These are phyloP conservation scores for Sclerotinia subarctica DNA, from an alignment of 2,329 filamentous ascomycete species.

Conservation along the genomic window DNA sequence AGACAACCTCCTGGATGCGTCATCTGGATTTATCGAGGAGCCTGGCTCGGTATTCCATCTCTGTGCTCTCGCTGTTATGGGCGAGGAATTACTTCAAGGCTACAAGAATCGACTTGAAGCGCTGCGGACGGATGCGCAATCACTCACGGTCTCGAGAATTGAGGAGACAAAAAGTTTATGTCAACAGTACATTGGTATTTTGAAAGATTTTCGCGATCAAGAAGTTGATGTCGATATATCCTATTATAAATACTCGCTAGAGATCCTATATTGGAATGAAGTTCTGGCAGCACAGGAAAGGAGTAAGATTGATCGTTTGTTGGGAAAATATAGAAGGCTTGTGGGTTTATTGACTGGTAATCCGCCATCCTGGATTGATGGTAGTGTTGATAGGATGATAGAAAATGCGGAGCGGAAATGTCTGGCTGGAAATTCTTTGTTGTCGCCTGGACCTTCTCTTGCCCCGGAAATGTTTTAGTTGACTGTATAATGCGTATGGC, in stretches of 20 bases:
- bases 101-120: conserved; percentile 16
- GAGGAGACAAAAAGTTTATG: conserved; percentile 13
- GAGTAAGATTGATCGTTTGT: conserved; percentile 1
- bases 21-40: conserved; percentile 18
- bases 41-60: conserved; percentile 26
- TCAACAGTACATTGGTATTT: conserved; percentile 25
- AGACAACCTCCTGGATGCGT: conserved; percentile 20
- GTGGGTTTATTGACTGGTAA: conserved; percentile 7
- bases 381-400: conserved; percentile 10
- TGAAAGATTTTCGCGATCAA: conserved; percentile 26
- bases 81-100: conserved; percentile 25
- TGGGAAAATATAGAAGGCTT: conserved; percentile 18
- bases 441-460: neutral
- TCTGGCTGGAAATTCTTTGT: neutral
- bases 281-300: conserved; percentile 13
- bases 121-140: neutral
- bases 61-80: conserved; percentile 26
- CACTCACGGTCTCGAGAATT: neutral
- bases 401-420: neutral
- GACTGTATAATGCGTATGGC: neutral
- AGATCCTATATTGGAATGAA: conserved; percentile 25
- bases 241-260: conserved; percentile 28
- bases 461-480: neutral
- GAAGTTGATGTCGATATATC: conserved; percentile 22
- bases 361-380: conserved; percentile 9